Evolutionary conservation across 371 early-diverging fungal species (phyloP), one percentile per base, ranked within the genome.

Genomic region (Smittium mucronatum): DNA sequence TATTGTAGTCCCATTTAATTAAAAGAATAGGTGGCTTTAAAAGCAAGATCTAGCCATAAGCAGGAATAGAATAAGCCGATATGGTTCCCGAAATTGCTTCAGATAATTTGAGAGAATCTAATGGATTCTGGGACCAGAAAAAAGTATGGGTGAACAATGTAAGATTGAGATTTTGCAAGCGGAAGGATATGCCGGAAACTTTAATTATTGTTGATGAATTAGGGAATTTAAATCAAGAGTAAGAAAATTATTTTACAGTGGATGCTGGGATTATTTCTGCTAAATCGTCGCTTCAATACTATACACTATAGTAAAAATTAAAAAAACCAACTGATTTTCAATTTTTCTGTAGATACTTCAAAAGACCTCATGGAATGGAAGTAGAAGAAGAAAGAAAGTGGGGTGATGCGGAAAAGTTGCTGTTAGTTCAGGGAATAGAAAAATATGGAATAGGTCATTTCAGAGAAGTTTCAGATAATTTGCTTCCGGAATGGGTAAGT

Each of bases 211-310:
- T 94, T 69, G 84, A 87, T 69, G 76, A 85, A 2, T 89, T 89
- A 64, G 94, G 94, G 33, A 86, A 85, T 11, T 75, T 94, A 21
- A 94, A 94, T 73, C 94, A 94, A 84, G 92, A 91, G 87, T 89
- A 84, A 71, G 80, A 47, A 61, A 31, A 65, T 47, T 47, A 63
- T 63, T 34, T 63, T 25, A n/a, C 58, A 25, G n/a, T 58, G 5
- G 15, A 2, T 15, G 17, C 30, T n/a, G 16, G 28, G 68, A 60
- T 47, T 61, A 36, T 63, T 16, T 57, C 36, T 34, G 30, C 26
- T 58, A 36, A 34, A 64, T 59, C 29, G 34, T 21, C 61, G 2
- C 58, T 47, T 35, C n/a, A 57, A 32, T 36, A 64, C n/a, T n/a
- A n/a, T n/a, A n/a, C n/a, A n/a, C n/a, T n/a, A n/a, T n/a, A n/a